Evolutionary conservation across 1,284 basidiomycete genomes (phyloP), one percentile per base, ranked within the genome.

Genomic region (Ganoderma meredithae): DNA sequence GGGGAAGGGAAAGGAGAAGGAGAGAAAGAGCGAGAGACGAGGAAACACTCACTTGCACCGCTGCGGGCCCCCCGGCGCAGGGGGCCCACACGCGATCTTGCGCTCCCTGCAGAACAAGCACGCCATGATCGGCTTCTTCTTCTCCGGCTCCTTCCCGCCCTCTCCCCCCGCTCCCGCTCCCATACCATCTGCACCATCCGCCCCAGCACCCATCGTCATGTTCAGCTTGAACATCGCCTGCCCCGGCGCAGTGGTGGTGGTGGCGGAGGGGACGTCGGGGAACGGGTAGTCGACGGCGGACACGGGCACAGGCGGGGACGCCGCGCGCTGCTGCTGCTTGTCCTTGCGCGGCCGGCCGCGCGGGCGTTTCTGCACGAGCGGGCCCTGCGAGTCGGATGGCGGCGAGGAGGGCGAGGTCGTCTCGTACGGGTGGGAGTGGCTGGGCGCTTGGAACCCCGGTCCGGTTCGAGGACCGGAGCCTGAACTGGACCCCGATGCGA

Each of bases 71-170:
- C 74, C 78, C 13, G 75, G 75, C 5, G 75, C 70, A 2, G 80
- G 79, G 43, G 78, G 77, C 19, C 80, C 80, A 59, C 80, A 81
- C 47, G 79, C 79, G 65, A 81, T 81, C 79, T 81, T 81, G 66
- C 80, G 76, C 72, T 80, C 79, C n/a, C 80, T 75, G 65, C 80
- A 81, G 72, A 81, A 81, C 22, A 81, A 67, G 60, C 80, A 81
- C 27, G 80, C 80, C 77, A 81, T 79, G 67, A 79, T 77, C 10
- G 80, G 79, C 69, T 80, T 80, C 75, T 79, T 78, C 74, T 77
- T 78, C 64, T 69, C 64, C 25, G 70, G 67, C 61, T 75, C 73
- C 36, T 66, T 65, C 44, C 62, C 61, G 25, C 64, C 58, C 41
- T 63, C 63, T 25, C 68, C 55, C 19, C 36, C 19, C 7, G 17